Evolutionary conservation across 1,284 basidiomycete species (phyloP).

Genomic region (Rhodotorula sp.): DNA sequence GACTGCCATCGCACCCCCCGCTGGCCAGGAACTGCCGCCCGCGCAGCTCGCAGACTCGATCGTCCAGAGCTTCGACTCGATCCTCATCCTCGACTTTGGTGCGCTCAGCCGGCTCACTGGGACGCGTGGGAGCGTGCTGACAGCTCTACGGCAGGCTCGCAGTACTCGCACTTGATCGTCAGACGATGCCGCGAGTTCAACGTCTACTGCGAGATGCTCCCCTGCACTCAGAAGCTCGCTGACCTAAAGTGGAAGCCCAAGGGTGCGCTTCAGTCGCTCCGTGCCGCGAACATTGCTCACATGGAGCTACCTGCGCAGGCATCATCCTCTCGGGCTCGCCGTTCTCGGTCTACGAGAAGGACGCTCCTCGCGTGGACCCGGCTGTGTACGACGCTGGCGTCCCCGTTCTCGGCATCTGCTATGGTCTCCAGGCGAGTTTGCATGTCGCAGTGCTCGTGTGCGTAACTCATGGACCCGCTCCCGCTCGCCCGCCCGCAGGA

Average conservation of each 20-base stretch:
- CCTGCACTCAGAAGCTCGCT: slow-evolving; percentile 88
- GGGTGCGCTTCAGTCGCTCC: slow-evolving; percentile 57
- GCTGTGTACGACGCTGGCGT: slow-evolving; percentile 84
- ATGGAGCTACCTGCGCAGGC: slow-evolving; percentile 56
- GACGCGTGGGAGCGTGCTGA: slow-evolving; percentile 9
- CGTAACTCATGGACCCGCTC: too few species aligned
- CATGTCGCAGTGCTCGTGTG: too few species aligned
- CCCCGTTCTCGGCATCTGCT: slow-evolving; percentile 95
- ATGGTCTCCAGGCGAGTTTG: slow-evolving; percentile 79
- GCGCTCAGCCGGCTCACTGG: slow-evolving; percentile 45
- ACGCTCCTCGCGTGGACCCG: slow-evolving; percentile 91
- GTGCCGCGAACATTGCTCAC: background rate
- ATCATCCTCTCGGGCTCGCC: slow-evolving; percentile 98
- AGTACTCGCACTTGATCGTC: slow-evolving; percentile 99
- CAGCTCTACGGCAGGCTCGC: slow-evolving; percentile 13
- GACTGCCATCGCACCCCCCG: slow-evolving; percentile 5
- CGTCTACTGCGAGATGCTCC: slow-evolving; percentile 96
- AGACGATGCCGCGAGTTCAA: slow-evolving; percentile 96
- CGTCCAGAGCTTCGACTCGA: slow-evolving; percentile 52
- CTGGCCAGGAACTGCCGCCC: background rate
- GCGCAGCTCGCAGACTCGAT: slow-evolving; percentile 35
- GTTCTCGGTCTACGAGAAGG: slow-evolving; percentile 93
- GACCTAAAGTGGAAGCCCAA: slow-evolving; percentile 93
- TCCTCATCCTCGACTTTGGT: slow-evolving; percentile 97
- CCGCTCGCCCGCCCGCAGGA: slow-evolving; percentile 58